phyloP scores from a whole-genome alignment of 176 grass and related monocot species.

The Alloteropsis semialata region DNA sequence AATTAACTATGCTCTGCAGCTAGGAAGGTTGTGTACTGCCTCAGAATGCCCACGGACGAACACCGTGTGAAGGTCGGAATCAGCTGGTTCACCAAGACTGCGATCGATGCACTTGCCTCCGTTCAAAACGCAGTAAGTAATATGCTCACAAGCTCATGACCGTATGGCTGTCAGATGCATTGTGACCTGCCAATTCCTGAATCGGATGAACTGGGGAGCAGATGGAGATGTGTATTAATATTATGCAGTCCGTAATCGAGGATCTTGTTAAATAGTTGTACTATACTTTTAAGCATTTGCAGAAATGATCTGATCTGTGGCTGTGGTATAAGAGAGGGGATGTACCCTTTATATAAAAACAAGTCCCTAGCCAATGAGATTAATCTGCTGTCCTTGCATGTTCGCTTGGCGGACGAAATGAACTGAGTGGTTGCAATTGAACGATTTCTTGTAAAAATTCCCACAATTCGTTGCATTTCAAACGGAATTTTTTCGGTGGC shows the following conservation, averaged over 20 bases:
- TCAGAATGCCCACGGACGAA: conserved; percentile 91
- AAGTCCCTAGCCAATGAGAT: not conserved
- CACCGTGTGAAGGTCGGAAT: conserved; percentile 88
- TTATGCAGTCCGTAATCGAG: not conserved
- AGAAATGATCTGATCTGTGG: not conserved
- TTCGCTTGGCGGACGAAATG: not conserved
- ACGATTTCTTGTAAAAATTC: not conserved
- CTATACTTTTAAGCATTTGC: not conserved
- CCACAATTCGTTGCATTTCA: not conserved
- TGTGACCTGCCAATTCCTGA: not conserved
- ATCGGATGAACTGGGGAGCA: not conserved
- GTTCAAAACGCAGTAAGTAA: conserved; percentile 71
- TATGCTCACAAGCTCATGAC: conserved; percentile 47
- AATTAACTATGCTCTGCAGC: conserved; percentile 40
- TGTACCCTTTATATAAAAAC: not conserved
- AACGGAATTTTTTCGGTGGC: not conserved
- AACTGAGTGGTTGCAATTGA: not conserved
- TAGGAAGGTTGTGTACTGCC: conserved; percentile 85
- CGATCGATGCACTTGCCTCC: conserved; percentile 61
- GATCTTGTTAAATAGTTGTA: not conserved
- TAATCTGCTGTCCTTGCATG: not conserved
- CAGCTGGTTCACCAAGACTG: conserved; percentile 84
- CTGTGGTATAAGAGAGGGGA: not conserved
- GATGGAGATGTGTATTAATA: not conserved
- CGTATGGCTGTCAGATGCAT: not conserved